Conservation (phyloP, 2,329 filamentous ascomycete species). For the Aspergillus alliaceus region DNA sequence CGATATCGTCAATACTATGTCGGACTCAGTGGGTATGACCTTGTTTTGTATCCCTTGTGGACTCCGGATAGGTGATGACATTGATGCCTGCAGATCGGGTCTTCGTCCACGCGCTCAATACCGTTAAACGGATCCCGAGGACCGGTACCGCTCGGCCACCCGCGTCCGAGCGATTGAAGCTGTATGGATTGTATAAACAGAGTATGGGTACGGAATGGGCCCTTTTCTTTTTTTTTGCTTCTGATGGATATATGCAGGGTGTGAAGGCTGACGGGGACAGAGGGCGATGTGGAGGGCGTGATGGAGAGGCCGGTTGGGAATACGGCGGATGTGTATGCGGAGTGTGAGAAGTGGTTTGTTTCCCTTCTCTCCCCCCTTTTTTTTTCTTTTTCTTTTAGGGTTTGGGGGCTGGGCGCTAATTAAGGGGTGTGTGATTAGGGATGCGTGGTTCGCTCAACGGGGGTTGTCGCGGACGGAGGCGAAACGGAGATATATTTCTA, state of each 20-base stretch:
- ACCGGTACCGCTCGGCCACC: constrained; percentile 89
- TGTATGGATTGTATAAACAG: constrained; percentile 99
- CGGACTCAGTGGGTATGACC: constrained; percentile 48
- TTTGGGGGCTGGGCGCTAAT: too few relatives aligned
- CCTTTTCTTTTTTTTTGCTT: too few relatives aligned
- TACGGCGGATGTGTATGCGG: constrained; percentile 52
- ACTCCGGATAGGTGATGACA: too few relatives aligned
- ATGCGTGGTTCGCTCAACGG: constrained; percentile 90
- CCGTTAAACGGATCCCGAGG: constrained; percentile 94
- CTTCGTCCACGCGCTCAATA: constrained; percentile 98
- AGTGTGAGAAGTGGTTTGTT: constrained; percentile 66
- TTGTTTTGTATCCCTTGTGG: not conserved
- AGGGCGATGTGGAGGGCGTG: constrained; percentile 91
- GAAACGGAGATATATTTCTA: constrained; percentile 90
- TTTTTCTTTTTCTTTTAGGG: not conserved
- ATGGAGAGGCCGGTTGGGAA: constrained; percentile 74
- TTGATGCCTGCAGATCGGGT: constrained; percentile 72
- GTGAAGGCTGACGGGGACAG: constrained; percentile 47
- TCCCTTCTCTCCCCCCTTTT: not conserved
- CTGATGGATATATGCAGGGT: too few relatives aligned
- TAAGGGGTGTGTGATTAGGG: constrained; percentile 54
- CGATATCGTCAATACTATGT: constrained; percentile 39
- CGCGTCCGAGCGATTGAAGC: constrained; percentile 76
- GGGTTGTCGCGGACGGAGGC: constrained; percentile 85
- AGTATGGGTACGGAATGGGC: constrained; percentile 68